These are phyloP conservation scores for Pichia exigua DNA, from an alignment of 805 yeast species.

Conservation along the genomic window DNA sequence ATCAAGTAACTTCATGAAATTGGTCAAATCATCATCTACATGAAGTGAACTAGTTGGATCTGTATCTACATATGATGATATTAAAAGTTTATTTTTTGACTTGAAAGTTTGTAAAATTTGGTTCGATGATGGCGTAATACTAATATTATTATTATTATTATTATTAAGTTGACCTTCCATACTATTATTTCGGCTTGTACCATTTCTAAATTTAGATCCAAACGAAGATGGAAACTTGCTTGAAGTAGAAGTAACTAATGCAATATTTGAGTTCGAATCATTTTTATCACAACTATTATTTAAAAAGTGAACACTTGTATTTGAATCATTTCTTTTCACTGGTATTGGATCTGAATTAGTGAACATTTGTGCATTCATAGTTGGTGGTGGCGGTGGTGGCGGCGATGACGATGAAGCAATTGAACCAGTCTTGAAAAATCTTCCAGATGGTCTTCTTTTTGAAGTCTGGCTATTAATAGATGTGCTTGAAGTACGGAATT, in stretches of 20 bases:
- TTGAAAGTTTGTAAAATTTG: conserved; percentile 22
- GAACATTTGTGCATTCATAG: conserved; percentile 9
- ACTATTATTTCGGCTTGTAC: conserved; percentile 23
- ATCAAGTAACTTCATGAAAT: conserved; percentile 29
- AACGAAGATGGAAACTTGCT: conserved; percentile 68
- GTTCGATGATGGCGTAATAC: conserved; percentile 11
- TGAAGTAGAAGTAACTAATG: conserved; percentile 25
- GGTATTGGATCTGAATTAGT: conserved; percentile 27
- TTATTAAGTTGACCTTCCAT: conserved; percentile 22
- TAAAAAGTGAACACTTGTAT: conserved; percentile 25
- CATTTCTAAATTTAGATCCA: conserved; percentile 42
- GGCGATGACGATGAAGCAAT: conserved; percentile 34
- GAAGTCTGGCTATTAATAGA: conserved; percentile 22
- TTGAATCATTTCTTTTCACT: conserved; percentile 38
- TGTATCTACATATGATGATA: conserved; percentile 19
- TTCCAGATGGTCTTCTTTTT: conserved; percentile 27
- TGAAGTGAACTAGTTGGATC: conserved; percentile 23
- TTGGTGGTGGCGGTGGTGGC: conserved; percentile 26
- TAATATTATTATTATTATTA: not conserved
- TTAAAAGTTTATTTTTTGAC: conserved; percentile 17
- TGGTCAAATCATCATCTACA: conserved; percentile 28
- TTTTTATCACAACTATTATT: conserved; percentile 4
- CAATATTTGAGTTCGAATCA: not conserved
- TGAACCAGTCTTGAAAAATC: conserved; percentile 56
- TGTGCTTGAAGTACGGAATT: conserved; percentile 16